A percentile compares a stretch with the other conserved stretches of the same genome.
These are phyloP conservation scores for Pythium brachiatum DNA, from an alignment of 352 stramenopile species.

Conservation along the genomic window DNA sequence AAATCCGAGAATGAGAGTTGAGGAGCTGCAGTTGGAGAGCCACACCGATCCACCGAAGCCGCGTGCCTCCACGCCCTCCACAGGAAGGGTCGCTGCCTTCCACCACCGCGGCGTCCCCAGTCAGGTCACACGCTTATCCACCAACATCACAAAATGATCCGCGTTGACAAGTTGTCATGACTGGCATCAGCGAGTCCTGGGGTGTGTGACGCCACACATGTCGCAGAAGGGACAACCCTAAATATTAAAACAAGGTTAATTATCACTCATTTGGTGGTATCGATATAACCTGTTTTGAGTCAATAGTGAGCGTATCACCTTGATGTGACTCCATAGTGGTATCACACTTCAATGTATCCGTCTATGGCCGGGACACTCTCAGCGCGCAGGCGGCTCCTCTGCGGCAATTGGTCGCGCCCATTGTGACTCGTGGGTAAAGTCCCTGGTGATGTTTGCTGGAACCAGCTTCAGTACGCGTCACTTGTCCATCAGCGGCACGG, in stretches of 20 bases:
- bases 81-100: not conserved
- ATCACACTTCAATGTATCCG: slow-evolving; percentile 2
- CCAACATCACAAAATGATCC: no score
- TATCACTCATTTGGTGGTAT: not conserved
- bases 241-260: not conserved
- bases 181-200: no score
- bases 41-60: not conserved
- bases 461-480: not conserved
- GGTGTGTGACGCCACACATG: not conserved
- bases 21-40: not conserved
- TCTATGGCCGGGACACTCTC: not conserved
- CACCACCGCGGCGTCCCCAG: no score
- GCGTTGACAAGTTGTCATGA: no score
- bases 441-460: not conserved
- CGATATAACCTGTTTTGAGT: not conserved
- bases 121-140: no score
- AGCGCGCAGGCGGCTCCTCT: not conserved
- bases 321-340: not conserved
- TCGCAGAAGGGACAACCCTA: not conserved
- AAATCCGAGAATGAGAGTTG: slow-evolving; percentile 11
- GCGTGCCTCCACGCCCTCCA: not conserved
- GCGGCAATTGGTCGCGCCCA: not conserved
- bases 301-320: not conserved
- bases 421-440: not conserved
- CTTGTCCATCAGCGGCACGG: not conserved